Evolutionary conservation across 331 rosid species (phyloP), one percentile per base, ranked within the genome.

Genomic region (Pyrus hybrid): DNA sequence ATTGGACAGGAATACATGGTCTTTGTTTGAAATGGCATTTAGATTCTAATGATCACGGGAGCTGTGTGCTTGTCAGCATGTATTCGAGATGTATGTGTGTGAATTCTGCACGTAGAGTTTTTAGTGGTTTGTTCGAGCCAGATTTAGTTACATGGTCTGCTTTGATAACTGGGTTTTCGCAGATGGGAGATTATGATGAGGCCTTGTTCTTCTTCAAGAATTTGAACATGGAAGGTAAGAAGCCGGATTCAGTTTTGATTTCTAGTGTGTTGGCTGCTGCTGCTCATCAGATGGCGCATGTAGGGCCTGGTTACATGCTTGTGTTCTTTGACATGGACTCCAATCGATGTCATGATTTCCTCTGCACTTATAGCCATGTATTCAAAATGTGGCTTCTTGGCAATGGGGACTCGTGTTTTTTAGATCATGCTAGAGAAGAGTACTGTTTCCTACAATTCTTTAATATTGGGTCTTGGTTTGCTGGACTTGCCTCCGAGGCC

Each of bases 131-230:
- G 64, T 80, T 56, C 57, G 83, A 83, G 74, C 95, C 93, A 60
- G 98, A 91, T 88, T 88, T 94, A 79, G 90, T 94, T 45, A 88
- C 90, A n/a, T 88, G 98, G 96, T 90, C 97, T 56, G 88, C 95
- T 76, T 87, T 94, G 66, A 87, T 94, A 70, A 71, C 88, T 57
- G 98, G 98, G 37, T 86, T 86, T 82, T 86, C 95, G 73, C 92
- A 72, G 60, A 74, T 86, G 37, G 92, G 96, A 71, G 90, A 90
- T 49, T 71, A 76, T 69, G 82, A 71, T 37, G 90, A 81, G 57
- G 87, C 89, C 2, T 43, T 91, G 61, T 28, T 68, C 49, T 80
- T 82, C 84, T 91, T 94, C 83, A 83, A 81, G 89, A 84, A 76
- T 77, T 76, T 90, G 72, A 88, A 67, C 75, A 33, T 78, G 88